A percentile compares a stretch with the other conserved stretches of the same genome.
phyloP scores from a whole-genome alignment of 1,139 yeast genomes.

The Candida dubliniensis region DNA sequence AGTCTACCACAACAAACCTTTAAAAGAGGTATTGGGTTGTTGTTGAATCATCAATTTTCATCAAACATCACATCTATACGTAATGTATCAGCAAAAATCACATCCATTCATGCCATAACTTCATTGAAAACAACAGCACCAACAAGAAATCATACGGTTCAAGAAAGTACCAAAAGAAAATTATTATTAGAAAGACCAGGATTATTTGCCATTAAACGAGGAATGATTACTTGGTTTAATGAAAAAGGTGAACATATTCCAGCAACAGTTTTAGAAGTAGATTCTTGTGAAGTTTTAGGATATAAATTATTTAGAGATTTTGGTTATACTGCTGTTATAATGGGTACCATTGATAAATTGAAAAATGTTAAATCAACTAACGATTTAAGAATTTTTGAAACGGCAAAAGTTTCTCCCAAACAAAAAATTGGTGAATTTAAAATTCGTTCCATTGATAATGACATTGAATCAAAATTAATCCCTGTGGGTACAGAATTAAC shows the following conservation, averaged over 20 bases:
- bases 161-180: constrained; percentile 60
- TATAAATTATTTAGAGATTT: constrained; percentile 66
- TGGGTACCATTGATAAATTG: constrained; percentile 79
- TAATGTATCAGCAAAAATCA: constrained; percentile 45
- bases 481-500: constrained; percentile 76
- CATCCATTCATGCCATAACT: constrained; percentile 57
- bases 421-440: constrained; percentile 72
- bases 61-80: constrained; percentile 14
- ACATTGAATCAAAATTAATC: constrained; percentile 58
- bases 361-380: constrained; percentile 57
- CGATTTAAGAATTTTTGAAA: constrained; percentile 74
- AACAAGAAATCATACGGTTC: constrained; percentile 54
- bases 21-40: background rate
- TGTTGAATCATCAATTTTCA: too few species aligned
- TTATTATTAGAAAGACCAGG: constrained; percentile 79
- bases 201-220: constrained; percentile 75
- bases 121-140: constrained; percentile 44
- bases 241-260: constrained; percentile 68
- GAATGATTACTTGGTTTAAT: constrained; percentile 85
- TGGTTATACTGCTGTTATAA: constrained; percentile 83
- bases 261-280: constrained; percentile 84
- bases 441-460: constrained; percentile 39
- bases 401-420: constrained; percentile 86
- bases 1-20: constrained; percentile 4
- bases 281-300: constrained; percentile 81